phyloP scores from a whole-genome alignment of 148 eudicot species.

The Bassia scoparia region DNA sequence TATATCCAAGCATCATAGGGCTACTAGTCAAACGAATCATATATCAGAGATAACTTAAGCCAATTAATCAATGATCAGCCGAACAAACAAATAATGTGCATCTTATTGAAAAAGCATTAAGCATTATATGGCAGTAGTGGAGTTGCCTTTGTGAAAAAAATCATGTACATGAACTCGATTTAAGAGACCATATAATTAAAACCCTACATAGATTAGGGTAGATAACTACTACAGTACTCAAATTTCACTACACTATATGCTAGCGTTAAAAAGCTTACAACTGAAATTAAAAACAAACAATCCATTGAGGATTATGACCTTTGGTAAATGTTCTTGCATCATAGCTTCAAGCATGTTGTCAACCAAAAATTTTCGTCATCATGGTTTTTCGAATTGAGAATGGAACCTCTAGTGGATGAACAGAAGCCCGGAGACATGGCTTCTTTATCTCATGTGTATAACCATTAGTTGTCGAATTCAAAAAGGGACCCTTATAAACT shows the following conservation, averaged over 20 bases:
- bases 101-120: background rate
- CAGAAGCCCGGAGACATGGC: slow-evolving; percentile 49
- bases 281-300: background rate
- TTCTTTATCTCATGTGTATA: slow-evolving; percentile 29
- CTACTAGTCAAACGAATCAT: background rate
- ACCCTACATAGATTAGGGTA: background rate
- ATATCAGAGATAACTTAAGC: background rate
- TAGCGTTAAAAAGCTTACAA: slow-evolving; percentile 25
- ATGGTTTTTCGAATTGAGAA: slow-evolving; percentile 2
- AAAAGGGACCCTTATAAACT: no score
- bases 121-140: background rate
- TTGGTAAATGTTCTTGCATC: background rate
- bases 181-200: slow-evolving; percentile 7
- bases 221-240: background rate
- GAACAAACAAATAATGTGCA: background rate
- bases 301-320: background rate
- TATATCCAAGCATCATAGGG: background rate
- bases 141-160: background rate
- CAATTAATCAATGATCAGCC: background rate
- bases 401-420: slow-evolving; percentile 34
- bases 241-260: background rate
- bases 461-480: no score
- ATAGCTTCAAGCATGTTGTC: slow-evolving; percentile 12
- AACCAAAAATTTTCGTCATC: slow-evolving; percentile 12
- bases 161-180: background rate